phyloP scores from a whole-genome alignment of 225 moss, liverwort and hornwort species.

The Bryoerythrophyllum caledonicum region DNA sequence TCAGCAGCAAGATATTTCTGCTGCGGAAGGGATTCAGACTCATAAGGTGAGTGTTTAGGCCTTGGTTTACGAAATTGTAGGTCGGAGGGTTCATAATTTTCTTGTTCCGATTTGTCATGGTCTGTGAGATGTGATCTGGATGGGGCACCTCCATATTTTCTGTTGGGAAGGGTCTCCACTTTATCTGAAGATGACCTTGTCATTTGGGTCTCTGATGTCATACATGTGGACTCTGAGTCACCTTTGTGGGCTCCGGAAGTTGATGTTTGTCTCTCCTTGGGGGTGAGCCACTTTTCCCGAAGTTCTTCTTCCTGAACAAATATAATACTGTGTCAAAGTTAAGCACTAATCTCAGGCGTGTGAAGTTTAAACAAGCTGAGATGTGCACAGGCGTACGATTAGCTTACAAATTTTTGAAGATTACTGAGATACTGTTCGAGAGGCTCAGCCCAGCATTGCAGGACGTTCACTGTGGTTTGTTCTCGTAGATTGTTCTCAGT shows the following conservation, averaged over 20 bases:
- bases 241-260: constrained; percentile 24
- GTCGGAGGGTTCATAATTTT: not conserved
- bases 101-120: constrained; percentile 16
- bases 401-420: constrained; percentile 52
- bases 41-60: not conserved
- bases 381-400: constrained; percentile 4
- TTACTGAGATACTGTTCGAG: constrained; percentile 51
- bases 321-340: not conserved
- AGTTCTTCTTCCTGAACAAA: constrained; percentile 57
- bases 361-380: not conserved
- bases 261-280: constrained; percentile 29
- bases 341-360: not conserved
- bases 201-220: constrained; percentile 23
- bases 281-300: constrained; percentile 52
- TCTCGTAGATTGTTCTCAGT: constrained; percentile 25
- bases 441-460: constrained; percentile 55
- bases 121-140: constrained; percentile 11
- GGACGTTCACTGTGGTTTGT: constrained; percentile 26
- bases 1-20: constrained; percentile 22
- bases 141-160: constrained; percentile 17
- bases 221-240: constrained; percentile 22
- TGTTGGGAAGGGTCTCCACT: constrained; percentile 20
- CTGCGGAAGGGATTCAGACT: constrained; percentile 13
- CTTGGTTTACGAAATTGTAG: constrained; percentile 10
- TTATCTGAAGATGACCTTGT: constrained; percentile 11